A percentile compares a stretch with the other conserved stretches of the same genome.
phyloP scores from a whole-genome alignment of 441 rosid species.

The Pelargonium cotyledonis region DNA sequence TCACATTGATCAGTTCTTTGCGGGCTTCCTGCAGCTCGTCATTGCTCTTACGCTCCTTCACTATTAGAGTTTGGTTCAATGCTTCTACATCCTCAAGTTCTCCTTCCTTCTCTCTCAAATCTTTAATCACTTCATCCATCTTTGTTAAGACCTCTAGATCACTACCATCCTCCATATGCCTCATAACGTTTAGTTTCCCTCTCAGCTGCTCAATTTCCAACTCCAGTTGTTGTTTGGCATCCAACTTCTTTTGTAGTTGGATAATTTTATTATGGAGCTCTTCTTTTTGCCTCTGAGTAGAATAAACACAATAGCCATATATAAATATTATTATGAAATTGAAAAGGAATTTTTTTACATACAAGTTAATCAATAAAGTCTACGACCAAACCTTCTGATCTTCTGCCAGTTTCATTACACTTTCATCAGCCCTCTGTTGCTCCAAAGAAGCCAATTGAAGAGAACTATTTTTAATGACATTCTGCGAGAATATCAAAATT shows the following conservation, averaged over 20 bases:
- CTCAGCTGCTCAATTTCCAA: constrained; percentile 68
- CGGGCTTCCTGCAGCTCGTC: constrained; percentile 92
- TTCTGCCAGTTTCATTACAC: constrained; percentile 67
- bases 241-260: constrained; percentile 65
- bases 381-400: constrained; percentile 68
- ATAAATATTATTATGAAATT: constrained; percentile 4
- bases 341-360: constrained; percentile 4
- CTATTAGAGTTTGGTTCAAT: constrained; percentile 66
- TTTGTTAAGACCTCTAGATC: constrained; percentile 58
- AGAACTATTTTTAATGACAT: constrained; percentile 41
- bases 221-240: constrained; percentile 71
- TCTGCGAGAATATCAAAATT: constrained; percentile 36
- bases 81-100: constrained; percentile 62
- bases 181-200: constrained; percentile 58
- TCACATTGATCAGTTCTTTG: constrained; percentile 64
- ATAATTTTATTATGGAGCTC: constrained; percentile 56
- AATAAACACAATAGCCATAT: constrained; percentile 17
- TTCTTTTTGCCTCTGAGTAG: constrained; percentile 66
- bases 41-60: constrained; percentile 75
- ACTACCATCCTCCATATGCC: constrained; percentile 53
- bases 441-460: constrained; percentile 66
- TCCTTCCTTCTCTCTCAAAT: constrained; percentile 72
- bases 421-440: constrained; percentile 70
- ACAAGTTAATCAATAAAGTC: constrained; percentile 10
- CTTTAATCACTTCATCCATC: constrained; percentile 50